phyloP scores from a whole-genome alignment of 371 early-diverging fungal species.

The Mortierella sp. region DNA sequence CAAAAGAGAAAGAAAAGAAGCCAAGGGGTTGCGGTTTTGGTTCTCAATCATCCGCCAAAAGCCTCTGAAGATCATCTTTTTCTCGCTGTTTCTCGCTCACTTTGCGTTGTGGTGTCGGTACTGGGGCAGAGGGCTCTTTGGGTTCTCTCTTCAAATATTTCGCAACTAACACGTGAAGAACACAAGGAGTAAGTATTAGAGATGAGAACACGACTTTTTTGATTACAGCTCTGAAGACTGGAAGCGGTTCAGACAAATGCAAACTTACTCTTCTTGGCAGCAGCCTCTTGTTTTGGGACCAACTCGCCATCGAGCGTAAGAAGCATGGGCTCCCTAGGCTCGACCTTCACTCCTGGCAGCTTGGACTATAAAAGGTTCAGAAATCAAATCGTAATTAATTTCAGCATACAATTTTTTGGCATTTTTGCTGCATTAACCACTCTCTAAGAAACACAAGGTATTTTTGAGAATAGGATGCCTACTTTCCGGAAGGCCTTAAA shows the following conservation, averaged over 20 bases:
- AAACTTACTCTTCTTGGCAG: slow-evolving; percentile 26
- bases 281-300: slow-evolving; percentile 25
- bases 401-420: not conserved
- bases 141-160: slow-evolving; percentile 31
- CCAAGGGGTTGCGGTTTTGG: not conserved
- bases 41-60: slow-evolving; percentile 38
- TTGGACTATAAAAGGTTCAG: slow-evolving; percentile 7
- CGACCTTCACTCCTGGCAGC: slow-evolving; percentile 22
- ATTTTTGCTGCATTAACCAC: not conserved
- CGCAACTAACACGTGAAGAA: slow-evolving; percentile 12
- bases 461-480: not conserved
- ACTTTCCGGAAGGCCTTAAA: slow-evolving; percentile 55
- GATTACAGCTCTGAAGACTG: not conserved
- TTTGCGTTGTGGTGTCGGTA: slow-evolving; percentile 22
- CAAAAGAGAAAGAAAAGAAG: not conserved
- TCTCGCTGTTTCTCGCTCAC: slow-evolving; percentile 39
- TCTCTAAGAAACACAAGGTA: not conserved
- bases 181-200: not conserved
- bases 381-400: not conserved
- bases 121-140: not conserved
- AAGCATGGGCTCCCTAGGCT: slow-evolving; percentile 11
- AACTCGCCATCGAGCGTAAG: slow-evolving; percentile 26
- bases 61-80: slow-evolving; percentile 30
- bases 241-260: not conserved
- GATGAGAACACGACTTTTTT: too few species aligned